Evolutionary conservation across 805 yeast genomes (phyloP).

Genomic region (Diddensiella caesifluorescens): DNA sequence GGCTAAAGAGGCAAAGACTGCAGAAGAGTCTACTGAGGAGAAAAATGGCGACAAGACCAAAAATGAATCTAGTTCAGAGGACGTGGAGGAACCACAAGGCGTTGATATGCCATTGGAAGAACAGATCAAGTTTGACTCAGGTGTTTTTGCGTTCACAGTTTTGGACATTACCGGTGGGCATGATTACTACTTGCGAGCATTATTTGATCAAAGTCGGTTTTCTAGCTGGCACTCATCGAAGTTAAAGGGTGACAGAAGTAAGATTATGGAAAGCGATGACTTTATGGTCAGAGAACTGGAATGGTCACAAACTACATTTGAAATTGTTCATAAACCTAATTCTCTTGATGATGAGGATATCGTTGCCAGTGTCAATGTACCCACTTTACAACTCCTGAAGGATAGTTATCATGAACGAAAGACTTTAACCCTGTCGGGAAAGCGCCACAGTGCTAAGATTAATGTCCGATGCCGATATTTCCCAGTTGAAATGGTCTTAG

Average conservation of each 20-base stretch:
- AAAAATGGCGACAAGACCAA: conserved; percentile 23
- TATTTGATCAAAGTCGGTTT: conserved; percentile 70
- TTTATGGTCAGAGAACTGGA: conserved; percentile 71
- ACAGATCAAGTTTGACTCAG: conserved; percentile 50
- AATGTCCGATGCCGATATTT: conserved; percentile 67
- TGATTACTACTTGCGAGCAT: conserved; percentile 66
- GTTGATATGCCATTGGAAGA: conserved; percentile 47
- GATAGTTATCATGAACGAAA: conserved; percentile 61
- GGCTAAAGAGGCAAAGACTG: conserved; percentile 33
- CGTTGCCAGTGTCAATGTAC: conserved; percentile 57
- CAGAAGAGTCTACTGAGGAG: conserved; percentile 20
- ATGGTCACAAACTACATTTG: conserved; percentile 59
- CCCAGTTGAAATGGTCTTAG: conserved; percentile 61
- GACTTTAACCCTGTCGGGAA: conserved; percentile 51
- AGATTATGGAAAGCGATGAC: conserved; percentile 58
- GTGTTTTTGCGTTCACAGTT: conserved; percentile 68
- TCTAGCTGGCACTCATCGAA: conserved; percentile 54
- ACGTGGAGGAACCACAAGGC: conserved; percentile 33
- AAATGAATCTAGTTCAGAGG: conserved; percentile 32
- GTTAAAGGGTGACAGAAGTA: conserved; percentile 35
- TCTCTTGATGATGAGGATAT: conserved; percentile 47
- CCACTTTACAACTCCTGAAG: conserved; percentile 60
- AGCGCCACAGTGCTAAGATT: conserved; percentile 37
- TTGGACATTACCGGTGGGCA: conserved; percentile 52
- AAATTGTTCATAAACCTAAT: conserved; percentile 50